Percentiles rank a stretch among this genome's conserved stretches.
phyloP scores from a whole-genome alignment of 306 rosid species.

The Begonia loranthoides region DNA sequence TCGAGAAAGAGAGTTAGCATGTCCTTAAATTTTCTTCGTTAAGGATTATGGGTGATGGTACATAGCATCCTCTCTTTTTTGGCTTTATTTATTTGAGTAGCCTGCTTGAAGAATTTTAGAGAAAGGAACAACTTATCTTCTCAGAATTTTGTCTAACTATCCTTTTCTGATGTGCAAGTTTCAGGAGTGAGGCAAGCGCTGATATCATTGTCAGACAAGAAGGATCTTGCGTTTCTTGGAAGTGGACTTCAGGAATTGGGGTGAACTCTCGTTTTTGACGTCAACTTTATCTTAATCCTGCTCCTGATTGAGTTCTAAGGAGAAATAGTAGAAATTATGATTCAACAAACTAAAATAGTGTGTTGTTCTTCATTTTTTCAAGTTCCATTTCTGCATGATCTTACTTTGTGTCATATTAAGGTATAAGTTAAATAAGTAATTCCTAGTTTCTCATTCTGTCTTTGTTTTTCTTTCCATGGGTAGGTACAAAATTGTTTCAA shows the following conservation, averaged over 20 bases:
- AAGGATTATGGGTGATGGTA: background rate
- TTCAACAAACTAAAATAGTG: too few species aligned
- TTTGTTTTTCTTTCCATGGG: slow-evolving; percentile 2
- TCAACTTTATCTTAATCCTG: too few species aligned
- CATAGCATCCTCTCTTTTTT: background rate
- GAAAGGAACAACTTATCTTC: background rate
- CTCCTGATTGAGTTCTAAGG: too few species aligned
- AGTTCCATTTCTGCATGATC: too few species aligned
- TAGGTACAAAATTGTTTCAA: slow-evolving; percentile 81
- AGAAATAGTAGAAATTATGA: too few species aligned
- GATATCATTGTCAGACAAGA: slow-evolving; percentile 87
- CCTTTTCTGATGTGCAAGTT: slow-evolving; percentile 4
- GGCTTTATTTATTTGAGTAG: background rate
- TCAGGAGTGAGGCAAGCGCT: slow-evolving; percentile 69
- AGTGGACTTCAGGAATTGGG: slow-evolving; percentile 73
- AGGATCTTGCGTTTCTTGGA: slow-evolving; percentile 62
- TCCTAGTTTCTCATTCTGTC: background rate
- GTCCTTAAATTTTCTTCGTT: too few species aligned
- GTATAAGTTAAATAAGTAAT: too few species aligned
- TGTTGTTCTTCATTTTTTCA: too few species aligned
- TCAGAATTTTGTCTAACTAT: too few species aligned
- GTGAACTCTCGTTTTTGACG: slow-evolving; percentile 22
- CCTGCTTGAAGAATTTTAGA: background rate
- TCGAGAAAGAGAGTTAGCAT: background rate
- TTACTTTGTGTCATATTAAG: too few species aligned